A percentile compares a stretch with the other conserved stretches of the same genome.
Conservation (phyloP, 2,329 filamentous ascomycete genomes). For the Colletotrichum lupini region DNA sequence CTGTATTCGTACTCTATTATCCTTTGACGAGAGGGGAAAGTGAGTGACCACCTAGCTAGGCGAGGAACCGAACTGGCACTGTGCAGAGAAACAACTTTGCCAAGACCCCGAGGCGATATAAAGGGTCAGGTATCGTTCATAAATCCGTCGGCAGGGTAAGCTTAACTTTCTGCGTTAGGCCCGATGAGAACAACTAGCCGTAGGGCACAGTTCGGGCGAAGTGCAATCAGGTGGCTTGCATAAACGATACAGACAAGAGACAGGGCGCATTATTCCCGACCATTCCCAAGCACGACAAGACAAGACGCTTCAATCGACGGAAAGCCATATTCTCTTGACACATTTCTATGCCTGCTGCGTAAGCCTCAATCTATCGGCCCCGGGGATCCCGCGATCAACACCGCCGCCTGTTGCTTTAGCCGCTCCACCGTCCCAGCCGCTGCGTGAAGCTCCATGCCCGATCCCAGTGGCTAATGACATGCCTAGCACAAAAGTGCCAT, state of each 20-base stretch:
- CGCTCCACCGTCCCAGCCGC: conserved; percentile 21
- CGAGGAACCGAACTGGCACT: conserved; percentile 14
- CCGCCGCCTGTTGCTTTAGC: conserved; percentile 12
- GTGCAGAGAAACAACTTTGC: conserved; percentile 3
- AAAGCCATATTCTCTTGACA: conserved; percentile 7
- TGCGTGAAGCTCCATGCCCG: conserved; percentile 5
- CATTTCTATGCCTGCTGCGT: conserved; percentile 30
- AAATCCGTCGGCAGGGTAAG: conserved; percentile 14
- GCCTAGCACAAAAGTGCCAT: conserved; percentile 30
- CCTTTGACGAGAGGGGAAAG: not conserved
- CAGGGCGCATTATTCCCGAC: conserved; percentile 8
- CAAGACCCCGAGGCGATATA: not conserved
- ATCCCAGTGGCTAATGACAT: conserved; percentile 23
- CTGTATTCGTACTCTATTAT: not conserved
- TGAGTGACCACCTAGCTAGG: not conserved
- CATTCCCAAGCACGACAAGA: conserved; percentile 7
- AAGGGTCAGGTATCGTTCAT: not conserved
- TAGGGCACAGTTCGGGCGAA: conserved; percentile 16
- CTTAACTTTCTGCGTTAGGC: conserved; percentile 22
- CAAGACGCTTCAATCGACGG: not conserved
- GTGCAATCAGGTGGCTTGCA: not conserved
- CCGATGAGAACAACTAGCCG: not conserved
- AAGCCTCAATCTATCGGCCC: conserved; percentile 27
- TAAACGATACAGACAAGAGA: not conserved
- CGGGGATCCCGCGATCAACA: conserved; percentile 34